phyloP scores from a whole-genome alignment of 1,284 basidiomycete genomes.

The Golubevia sp. region DNA sequence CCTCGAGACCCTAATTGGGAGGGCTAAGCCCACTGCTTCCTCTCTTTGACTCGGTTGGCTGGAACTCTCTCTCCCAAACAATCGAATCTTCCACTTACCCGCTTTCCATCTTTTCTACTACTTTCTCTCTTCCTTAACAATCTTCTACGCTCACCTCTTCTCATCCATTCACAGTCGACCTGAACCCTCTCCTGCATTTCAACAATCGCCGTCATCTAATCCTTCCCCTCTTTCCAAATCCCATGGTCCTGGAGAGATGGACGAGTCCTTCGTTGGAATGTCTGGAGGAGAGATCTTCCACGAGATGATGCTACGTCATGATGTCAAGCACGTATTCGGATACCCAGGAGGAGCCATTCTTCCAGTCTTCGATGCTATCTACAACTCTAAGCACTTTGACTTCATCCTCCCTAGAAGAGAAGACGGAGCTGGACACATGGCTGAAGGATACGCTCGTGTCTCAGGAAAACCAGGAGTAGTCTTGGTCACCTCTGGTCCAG shows the following conservation, averaged over 20 bases:
- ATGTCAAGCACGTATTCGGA: conserved; percentile 94
- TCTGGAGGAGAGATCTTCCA: conserved; percentile 97
- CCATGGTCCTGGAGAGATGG: conserved; percentile 50
- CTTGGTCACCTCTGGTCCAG: conserved; percentile 95
- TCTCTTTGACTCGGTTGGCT: too few species aligned
- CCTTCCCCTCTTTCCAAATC: conserved; percentile 16
- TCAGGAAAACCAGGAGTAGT: conserved; percentile 96
- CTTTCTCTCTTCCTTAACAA: not conserved
- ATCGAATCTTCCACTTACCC: too few species aligned
- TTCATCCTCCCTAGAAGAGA: conserved; percentile 96
- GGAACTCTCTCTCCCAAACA: too few species aligned
- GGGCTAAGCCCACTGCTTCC: too few species aligned
- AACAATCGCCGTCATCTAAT: conserved; percentile 25
- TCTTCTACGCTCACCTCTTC: conserved; percentile 2
- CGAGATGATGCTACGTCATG: conserved; percentile 98
- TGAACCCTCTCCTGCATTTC: conserved; percentile 52
- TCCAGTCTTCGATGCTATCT: conserved; percentile 98
- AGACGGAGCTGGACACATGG: conserved; percentile 98
- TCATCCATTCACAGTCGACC: conserved; percentile 22
- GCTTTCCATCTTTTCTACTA: too few species aligned
- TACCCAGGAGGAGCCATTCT: conserved; percentile 98
- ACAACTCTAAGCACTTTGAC: conserved; percentile 92
- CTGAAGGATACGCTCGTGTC: conserved; percentile 95
- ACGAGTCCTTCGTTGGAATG: conserved; percentile 78
- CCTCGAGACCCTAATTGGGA: too few species aligned